Conservation (phyloP, 169 alveolate genomes). For the Neospora caninum region DNA sequence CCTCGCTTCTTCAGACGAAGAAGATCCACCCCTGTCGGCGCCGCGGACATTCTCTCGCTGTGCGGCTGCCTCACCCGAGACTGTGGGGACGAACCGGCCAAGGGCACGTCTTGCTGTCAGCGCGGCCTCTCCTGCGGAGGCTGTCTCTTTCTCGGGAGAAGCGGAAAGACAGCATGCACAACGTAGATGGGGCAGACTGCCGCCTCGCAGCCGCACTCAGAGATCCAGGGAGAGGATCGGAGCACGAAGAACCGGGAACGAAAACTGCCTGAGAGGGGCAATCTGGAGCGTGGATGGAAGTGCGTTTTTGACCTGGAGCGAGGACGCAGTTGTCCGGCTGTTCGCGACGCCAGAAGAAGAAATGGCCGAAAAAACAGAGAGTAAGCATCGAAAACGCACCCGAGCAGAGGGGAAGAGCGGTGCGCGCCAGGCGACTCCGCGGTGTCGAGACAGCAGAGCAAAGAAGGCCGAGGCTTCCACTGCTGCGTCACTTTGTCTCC, state of each 20-base stretch:
- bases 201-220: neutral
- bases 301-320: slow-evolving; percentile 32
- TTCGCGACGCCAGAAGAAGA: slow-evolving; percentile 16
- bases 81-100: neutral
- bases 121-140: neutral
- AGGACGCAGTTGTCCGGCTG: slow-evolving; percentile 26
- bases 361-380: neutral
- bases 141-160: neutral
- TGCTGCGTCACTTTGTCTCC: too few relatives aligned
- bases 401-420: neutral
- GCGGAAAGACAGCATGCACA: neutral
- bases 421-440: neutral
- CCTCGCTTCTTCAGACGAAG: neutral
- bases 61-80: neutral
- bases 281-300: slow-evolving; percentile 35
- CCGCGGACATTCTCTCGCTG: neutral
- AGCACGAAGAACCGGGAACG: neutral
- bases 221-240: neutral
- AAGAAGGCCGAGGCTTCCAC: too few relatives aligned
- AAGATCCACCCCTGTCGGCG: neutral
- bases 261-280: slow-evolving; percentile 2
- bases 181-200: neutral
- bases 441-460: neutral
- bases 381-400: neutral
- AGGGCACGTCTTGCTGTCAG: neutral